phyloP scores from a whole-genome alignment of 2,329 filamentous ascomycete genomes.

The Ophiostoma novo-ulmi region DNA sequence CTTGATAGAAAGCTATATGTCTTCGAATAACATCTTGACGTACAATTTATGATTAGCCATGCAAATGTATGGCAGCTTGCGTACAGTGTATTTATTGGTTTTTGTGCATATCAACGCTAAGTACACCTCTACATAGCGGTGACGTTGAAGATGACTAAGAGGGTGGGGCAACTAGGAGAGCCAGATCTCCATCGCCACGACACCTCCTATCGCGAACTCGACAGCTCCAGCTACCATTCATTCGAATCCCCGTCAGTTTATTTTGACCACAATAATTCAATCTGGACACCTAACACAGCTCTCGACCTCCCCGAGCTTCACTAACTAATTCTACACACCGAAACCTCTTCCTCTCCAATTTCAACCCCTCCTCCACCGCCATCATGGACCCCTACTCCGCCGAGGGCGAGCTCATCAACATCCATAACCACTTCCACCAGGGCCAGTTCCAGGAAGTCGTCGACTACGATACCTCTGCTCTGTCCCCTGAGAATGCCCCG shows the following conservation, averaged over 20 bases:
- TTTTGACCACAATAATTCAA: neutral
- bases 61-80: too few relatives aligned
- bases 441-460: constrained; percentile 83
- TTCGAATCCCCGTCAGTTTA: neutral
- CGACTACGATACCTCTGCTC: constrained; percentile 74
- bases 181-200: constrained; percentile 18
- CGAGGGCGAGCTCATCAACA: constrained; percentile 66
- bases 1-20: too few relatives aligned
- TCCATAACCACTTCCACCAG: constrained; percentile 66
- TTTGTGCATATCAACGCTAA: neutral
- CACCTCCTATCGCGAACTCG: neutral
- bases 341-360: neutral
- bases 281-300: neutral
- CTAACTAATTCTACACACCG: neutral
- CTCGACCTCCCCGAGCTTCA: neutral
- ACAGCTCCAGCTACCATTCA: constrained; percentile 13
- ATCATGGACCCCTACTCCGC: constrained; percentile 66
- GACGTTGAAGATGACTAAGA: constrained; percentile 17
- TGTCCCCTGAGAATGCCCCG: constrained; percentile 72
- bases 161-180: constrained; percentile 17
- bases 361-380: neutral
- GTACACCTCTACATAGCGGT: neutral
- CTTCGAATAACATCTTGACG: too few relatives aligned
- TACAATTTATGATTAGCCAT: too few relatives aligned
- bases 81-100: neutral